Conservation (phyloP, 441 rosid genomes). For the Erodium moschatum region DNA sequence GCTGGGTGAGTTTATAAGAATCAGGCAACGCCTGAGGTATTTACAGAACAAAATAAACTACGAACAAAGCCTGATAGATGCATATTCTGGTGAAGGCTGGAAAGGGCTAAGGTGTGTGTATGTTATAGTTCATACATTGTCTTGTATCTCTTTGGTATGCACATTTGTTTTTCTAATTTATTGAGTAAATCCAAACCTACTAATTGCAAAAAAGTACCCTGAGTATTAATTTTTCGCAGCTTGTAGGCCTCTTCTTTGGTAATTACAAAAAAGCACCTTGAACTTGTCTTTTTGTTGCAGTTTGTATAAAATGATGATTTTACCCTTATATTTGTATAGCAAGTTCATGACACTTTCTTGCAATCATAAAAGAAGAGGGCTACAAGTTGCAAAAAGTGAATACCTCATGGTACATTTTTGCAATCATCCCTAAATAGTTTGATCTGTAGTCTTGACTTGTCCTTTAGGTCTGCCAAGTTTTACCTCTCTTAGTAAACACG, state of each 20-base stretch:
- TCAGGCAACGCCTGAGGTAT: slow-evolving; percentile 60
- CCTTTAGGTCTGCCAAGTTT: background rate
- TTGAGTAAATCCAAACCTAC: background rate
- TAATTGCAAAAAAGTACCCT: background rate
- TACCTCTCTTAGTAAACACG: background rate
- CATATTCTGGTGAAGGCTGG: slow-evolving; percentile 96
- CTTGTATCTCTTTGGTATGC: background rate
- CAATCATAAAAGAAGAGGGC: too few species aligned
- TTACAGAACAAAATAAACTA: slow-evolving; percentile 59
- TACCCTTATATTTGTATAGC: too few species aligned
- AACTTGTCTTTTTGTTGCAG: too few species aligned
- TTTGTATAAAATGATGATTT: too few species aligned
- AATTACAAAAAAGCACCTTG: too few species aligned
- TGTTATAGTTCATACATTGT: slow-evolving; percentile 5
- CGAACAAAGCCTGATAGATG: slow-evolving; percentile 73
- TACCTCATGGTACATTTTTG: too few species aligned
- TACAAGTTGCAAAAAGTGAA: too few species aligned
- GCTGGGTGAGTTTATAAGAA: slow-evolving; percentile 61
- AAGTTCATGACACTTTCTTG: too few species aligned
- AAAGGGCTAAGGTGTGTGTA: slow-evolving; percentile 75
- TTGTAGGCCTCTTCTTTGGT: too few species aligned
- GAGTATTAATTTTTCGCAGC: too few species aligned
- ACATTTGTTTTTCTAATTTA: background rate
- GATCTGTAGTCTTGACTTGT: background rate
- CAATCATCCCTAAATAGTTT: background rate